Base-by-base conservation (phyloP, 2,329 filamentous ascomycete species). In the Thelonectria discophora region DNA sequence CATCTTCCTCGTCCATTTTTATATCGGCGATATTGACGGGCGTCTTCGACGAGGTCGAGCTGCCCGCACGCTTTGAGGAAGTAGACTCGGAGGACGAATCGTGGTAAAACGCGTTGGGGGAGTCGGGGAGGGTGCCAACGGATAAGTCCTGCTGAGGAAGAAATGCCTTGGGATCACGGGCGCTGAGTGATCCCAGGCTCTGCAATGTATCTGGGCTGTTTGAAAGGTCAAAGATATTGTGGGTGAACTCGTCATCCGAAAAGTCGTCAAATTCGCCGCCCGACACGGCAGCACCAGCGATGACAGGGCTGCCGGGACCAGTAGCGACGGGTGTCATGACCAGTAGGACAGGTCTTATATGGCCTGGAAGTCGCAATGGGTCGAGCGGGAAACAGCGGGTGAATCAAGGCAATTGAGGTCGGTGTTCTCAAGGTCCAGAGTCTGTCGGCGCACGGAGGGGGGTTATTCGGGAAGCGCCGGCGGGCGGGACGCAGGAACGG, bases 11-110 rank as follows among this genome's bases (percentile, higher is more conserved):
- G 51, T 74, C 75, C 78, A 82, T 82, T 69, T 77, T 77, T 37
- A 77, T 65, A 70, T 84, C 82, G 52, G 73, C 75, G 24, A 76
- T 67, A 39, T 77, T 78, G 58, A 77, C 72, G 32, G 73, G 77
- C 18, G 80, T 78, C 64, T 81, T 80, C 15, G 80, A 79, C 7
- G 82, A 83, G 18, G 77, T 77, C 2, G 80, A 80, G 65, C 80
- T 82, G 15, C 77, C 76, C 37, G 82, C 78, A 58, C 79, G 76
- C 70, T 84, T 84, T 32, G 81, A 72, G 27, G 76, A 83, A 40
- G 81, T 81, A 9, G 84, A 85, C 63, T 85, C 82, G 52, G 82
- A 85, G 4, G 81, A 82, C 3, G 82, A 84, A 68, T 85, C 83
- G 59, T 78, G 78, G 52, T 79, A 81, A 11, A 77, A 79, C 53